phyloP scores from a whole-genome alignment of 805 yeast genomes.

The Myxozyma monticola region DNA sequence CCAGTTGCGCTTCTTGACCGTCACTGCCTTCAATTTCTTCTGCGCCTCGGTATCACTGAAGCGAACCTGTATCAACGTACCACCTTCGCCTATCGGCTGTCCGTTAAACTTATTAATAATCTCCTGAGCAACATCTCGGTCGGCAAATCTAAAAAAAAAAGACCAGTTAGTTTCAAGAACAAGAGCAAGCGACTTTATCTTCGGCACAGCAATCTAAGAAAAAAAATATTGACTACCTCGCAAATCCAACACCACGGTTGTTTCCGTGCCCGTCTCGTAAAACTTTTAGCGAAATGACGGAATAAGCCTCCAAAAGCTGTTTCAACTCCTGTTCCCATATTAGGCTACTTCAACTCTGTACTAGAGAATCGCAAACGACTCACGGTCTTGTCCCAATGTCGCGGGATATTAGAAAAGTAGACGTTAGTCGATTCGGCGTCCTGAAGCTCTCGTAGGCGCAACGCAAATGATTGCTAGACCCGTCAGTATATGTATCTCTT shows the following conservation, averaged over 20 bases:
- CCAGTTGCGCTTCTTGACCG: conserved; percentile 32
- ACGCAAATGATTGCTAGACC: conserved; percentile 29
- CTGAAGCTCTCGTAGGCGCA: conserved; percentile 28
- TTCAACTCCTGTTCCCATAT: conserved; percentile 20
- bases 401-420: conserved; percentile 32
- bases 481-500: neutral
- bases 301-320: conserved; percentile 21
- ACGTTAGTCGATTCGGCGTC: conserved; percentile 31
- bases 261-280: conserved; percentile 30
- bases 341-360: neutral
- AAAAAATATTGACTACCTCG: conserved; percentile 19
- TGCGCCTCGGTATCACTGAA: conserved; percentile 34
- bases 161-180: neutral
- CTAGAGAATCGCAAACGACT: neutral
- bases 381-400: conserved; percentile 31
- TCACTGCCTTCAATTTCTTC: conserved; percentile 29
- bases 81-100: conserved; percentile 26
- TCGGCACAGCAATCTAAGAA: neutral
- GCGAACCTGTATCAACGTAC: conserved; percentile 31
- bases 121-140: conserved; percentile 26
- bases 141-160: conserved; percentile 16
- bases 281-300: conserved; percentile 29
- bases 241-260: conserved; percentile 34
- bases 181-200: neutral
- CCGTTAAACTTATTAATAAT: conserved; percentile 28